Conservation (phyloP, 805 yeast genomes). For the Cyberlindnera maclurae region DNA sequence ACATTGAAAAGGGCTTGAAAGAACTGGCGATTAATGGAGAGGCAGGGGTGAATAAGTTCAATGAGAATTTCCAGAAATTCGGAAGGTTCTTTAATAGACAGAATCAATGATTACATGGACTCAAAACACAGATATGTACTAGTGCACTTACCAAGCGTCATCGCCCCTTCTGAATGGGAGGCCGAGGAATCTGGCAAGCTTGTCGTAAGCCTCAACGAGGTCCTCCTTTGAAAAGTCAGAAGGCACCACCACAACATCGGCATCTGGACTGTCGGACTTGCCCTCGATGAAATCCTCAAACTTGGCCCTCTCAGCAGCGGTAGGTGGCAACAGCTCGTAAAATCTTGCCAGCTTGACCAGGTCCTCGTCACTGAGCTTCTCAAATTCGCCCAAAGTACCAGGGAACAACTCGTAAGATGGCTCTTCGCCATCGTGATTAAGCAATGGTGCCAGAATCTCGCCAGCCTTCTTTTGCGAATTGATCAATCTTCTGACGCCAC, state of each 20-base stretch:
- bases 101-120: constrained; percentile 3
- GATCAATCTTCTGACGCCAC: constrained; percentile 62
- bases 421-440: constrained; percentile 72
- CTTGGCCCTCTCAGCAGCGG: constrained; percentile 44
- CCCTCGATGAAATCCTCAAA: constrained; percentile 47
- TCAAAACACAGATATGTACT: neutral
- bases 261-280: constrained; percentile 34
- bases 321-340: constrained; percentile 72
- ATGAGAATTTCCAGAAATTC: constrained; percentile 49
- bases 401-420: constrained; percentile 56
- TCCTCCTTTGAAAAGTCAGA: constrained; percentile 36
- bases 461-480: constrained; percentile 45
- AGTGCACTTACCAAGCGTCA: constrained; percentile 39
- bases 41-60: constrained; percentile 53
- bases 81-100: constrained; percentile 49
- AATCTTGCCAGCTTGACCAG: constrained; percentile 56
- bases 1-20: constrained; percentile 29
- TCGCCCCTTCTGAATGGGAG: constrained; percentile 45
- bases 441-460: constrained; percentile 55
- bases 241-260: constrained; percentile 21
- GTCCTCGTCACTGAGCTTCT: constrained; percentile 34
- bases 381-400: constrained; percentile 45
- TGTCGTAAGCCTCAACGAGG: constrained; percentile 48
- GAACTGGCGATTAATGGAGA: constrained; percentile 43
- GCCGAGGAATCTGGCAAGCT: constrained; percentile 65